These are phyloP conservation scores for Gynandropsis gynandra DNA, from an alignment of 345 rosid genomes.

Conservation along the genomic window DNA sequence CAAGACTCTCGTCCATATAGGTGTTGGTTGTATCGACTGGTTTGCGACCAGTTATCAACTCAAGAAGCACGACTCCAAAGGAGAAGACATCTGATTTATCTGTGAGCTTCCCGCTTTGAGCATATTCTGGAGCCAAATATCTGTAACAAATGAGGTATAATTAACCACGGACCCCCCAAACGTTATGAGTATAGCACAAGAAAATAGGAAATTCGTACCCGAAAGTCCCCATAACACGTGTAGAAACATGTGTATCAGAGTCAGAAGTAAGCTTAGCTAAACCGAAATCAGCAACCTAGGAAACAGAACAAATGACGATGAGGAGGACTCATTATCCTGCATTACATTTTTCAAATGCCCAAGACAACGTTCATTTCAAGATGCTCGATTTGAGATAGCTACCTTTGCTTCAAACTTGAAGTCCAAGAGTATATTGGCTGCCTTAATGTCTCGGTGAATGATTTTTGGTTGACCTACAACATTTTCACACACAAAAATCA, in stretches of 20 bases:
- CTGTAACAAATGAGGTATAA: slow-evolving; percentile 24
- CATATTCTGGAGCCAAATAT: slow-evolving; percentile 86
- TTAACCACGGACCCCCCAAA: background rate
- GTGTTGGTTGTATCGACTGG: slow-evolving; percentile 57
- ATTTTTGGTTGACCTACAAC: slow-evolving; percentile 78
- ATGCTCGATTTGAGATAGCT: too few species aligned
- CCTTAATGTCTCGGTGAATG: slow-evolving; percentile 92
- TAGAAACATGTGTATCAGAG: slow-evolving; percentile 79
- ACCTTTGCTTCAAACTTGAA: slow-evolving; percentile 83
- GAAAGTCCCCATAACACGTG: slow-evolving; percentile 88
- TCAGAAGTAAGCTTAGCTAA: slow-evolving; percentile 79
- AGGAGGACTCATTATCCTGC: too few species aligned
- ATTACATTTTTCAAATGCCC: too few species aligned
- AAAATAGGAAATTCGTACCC: slow-evolving; percentile 15
- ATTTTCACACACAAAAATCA: background rate
- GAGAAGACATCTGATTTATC: slow-evolving; percentile 92
- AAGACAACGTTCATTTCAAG: too few species aligned
- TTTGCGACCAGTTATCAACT: slow-evolving; percentile 62
- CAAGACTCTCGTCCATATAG: slow-evolving; percentile 71
- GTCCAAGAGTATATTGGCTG: slow-evolving; percentile 80
- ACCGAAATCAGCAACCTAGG: slow-evolving; percentile 69
- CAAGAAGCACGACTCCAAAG: slow-evolving; percentile 81
- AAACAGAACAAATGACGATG: slow-evolving; percentile 1
- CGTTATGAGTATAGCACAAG: background rate
- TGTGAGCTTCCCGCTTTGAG: slow-evolving; percentile 72